A percentile compares a stretch with the other conserved stretches of the same genome.
Evolutionary conservation across 2,329 filamentous ascomycete species (phyloP).

Genomic region (Beauveria medogensis): DNA sequence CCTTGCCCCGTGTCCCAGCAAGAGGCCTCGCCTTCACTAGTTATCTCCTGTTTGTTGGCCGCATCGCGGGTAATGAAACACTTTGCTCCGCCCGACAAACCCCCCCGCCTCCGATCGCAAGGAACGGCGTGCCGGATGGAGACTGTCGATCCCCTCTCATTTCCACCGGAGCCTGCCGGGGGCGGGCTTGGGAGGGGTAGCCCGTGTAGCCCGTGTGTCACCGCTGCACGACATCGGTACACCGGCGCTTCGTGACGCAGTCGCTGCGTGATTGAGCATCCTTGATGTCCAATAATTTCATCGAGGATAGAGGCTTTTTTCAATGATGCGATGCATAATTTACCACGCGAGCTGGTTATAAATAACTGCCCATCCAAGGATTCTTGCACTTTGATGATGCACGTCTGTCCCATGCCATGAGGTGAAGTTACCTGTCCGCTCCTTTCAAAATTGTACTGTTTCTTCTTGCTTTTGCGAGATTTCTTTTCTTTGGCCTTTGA

Average conservation of each 20-base stretch:
- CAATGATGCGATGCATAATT: not conserved
- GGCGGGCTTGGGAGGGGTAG: not conserved
- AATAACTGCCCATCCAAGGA: not conserved
- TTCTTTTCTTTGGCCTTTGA: conserved; percentile 11
- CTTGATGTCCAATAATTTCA: not conserved
- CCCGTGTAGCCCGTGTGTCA: not conserved
- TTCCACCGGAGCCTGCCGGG: not conserved
- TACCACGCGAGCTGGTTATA: not conserved
- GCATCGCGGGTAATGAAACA: not conserved
- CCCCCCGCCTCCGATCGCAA: not conserved
- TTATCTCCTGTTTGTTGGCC: not conserved
- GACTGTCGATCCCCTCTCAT: conserved; percentile 10
- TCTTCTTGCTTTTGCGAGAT: conserved; percentile 9
- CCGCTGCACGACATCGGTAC: not conserved
- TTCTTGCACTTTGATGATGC: not conserved
- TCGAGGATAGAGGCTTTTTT: not conserved
- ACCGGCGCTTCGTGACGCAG: conserved; percentile 7
- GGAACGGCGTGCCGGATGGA: not conserved
- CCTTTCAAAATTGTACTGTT: conserved; percentile 11
- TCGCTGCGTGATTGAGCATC: not conserved
- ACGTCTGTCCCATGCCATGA: conserved; percentile 1
- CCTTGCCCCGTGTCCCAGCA: not conserved
- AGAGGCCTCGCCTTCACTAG: not conserved
- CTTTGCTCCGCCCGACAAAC: not conserved
- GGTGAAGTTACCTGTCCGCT: not conserved